Percentiles rank a stretch among this genome's conserved stretches.
Evolutionary conservation across 805 yeast species (phyloP).

Genomic region (Candida caryicola): DNA sequence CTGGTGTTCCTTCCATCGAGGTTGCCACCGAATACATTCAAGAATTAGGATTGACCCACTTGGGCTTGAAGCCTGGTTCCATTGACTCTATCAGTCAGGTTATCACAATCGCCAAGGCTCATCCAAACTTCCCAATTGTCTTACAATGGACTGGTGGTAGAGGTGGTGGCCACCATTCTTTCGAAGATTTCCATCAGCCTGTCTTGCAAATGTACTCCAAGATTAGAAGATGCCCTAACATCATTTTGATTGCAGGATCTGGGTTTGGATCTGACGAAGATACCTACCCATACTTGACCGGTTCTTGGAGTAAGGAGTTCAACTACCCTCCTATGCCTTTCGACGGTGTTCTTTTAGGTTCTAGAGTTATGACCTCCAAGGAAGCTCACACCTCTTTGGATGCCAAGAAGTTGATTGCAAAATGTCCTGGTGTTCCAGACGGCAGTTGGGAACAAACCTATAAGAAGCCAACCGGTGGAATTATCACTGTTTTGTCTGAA

Average conservation of each 20-base stretch:
- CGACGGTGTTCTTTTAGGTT: constrained; percentile 94
- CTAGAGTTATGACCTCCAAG: constrained; percentile 95
- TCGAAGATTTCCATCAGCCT: constrained; percentile 98
- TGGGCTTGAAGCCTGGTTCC: constrained; percentile 97
- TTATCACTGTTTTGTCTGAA: constrained; percentile 93
- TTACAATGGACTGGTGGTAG: constrained; percentile 99
- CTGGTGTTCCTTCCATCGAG: constrained; percentile 98
- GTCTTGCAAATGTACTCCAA: constrained; percentile 91
- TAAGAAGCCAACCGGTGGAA: constrained; percentile 95
- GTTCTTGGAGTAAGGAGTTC: constrained; percentile 87
- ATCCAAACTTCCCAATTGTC: constrained; percentile 94
- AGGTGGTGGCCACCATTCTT: constrained; percentile 99
- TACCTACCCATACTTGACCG: constrained; percentile 95
- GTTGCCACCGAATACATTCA: constrained; percentile 96
- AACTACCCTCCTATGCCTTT: constrained; percentile 98
- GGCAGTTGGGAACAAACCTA: constrained; percentile 90
- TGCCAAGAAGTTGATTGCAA: constrained; percentile 89
- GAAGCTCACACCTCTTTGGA: constrained; percentile 93
- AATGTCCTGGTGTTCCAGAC: constrained; percentile 88
- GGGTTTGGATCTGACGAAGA: constrained; percentile 98
- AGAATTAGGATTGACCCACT: constrained; percentile 86
- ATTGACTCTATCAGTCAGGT: constrained; percentile 86
- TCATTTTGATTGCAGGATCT: constrained; percentile 92
- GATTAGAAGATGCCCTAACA: constrained; percentile 88
- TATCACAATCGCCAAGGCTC: constrained; percentile 88